Percentiles rank a stretch among this genome's conserved stretches.
Evolutionary conservation across 257 asterid genomes (phyloP).

Genomic region (Asclepias syriaca): DNA sequence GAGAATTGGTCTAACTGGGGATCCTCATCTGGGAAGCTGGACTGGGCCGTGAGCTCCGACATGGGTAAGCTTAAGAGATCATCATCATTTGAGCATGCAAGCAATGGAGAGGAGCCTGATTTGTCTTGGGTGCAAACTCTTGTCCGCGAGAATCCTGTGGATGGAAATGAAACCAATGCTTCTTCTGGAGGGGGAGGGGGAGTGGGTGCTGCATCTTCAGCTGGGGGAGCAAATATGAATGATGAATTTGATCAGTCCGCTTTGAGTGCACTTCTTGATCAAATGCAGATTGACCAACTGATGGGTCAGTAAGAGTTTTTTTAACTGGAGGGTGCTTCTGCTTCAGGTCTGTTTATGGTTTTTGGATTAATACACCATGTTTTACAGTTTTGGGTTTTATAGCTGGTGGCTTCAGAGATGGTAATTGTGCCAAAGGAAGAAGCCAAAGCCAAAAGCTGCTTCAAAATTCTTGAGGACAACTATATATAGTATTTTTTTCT

Average conservation of each 20-base stretch:
- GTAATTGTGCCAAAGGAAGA: slow-evolving; percentile 24
- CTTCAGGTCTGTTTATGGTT: slow-evolving; percentile 21
- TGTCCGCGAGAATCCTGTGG: slow-evolving; percentile 59
- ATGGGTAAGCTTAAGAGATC: slow-evolving; percentile 49
- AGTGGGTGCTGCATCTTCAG: slow-evolving; percentile 26
- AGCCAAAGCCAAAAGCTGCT: slow-evolving; percentile 21
- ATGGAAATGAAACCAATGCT: slow-evolving; percentile 37
- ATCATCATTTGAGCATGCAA: slow-evolving; percentile 56
- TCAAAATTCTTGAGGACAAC: slow-evolving; percentile 25
- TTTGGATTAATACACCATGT: slow-evolving; percentile 23
- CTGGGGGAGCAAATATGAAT: slow-evolving; percentile 29
- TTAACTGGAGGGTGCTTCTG: slow-evolving; percentile 14
- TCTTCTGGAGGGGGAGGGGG: slow-evolving; percentile 11
- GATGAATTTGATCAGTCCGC: slow-evolving; percentile 54
- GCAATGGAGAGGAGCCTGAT: slow-evolving; percentile 71
- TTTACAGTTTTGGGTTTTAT: slow-evolving; percentile 25
- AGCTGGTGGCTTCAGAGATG: slow-evolving; percentile 30
- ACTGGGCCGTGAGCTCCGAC: slow-evolving; percentile 44
- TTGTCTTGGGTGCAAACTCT: slow-evolving; percentile 87
- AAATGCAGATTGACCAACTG: slow-evolving; percentile 74
- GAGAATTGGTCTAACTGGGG: slow-evolving; percentile 67
- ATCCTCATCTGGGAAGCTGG: slow-evolving; percentile 42
- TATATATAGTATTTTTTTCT: slow-evolving; percentile 8
- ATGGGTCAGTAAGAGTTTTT: slow-evolving; percentile 42
- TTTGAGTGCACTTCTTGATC: slow-evolving; percentile 59